A percentile compares a stretch with the other conserved stretches of the same genome.
Evolutionary conservation across 805 yeast species (phyloP).

Genomic region (Candida gorgasii): DNA sequence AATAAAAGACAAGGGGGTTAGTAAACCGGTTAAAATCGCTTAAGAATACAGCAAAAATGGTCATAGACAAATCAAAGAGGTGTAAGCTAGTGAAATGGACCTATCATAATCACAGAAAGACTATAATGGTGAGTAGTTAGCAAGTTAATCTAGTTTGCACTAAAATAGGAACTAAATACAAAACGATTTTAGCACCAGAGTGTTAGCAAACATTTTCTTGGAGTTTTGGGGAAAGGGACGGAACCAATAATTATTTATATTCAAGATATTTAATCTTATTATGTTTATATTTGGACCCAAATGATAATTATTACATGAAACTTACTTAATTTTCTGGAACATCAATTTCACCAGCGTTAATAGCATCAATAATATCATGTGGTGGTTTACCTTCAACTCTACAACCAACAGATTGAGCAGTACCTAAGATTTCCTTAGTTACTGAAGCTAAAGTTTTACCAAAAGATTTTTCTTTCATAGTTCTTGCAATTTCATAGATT

Average conservation of each 20-base stretch:
- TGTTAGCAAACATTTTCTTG: conserved; percentile 73
- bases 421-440: conserved; percentile 98
- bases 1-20: too few species aligned
- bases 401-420: conserved; percentile 99
- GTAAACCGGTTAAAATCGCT: background rate
- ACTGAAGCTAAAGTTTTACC: conserved; percentile 97
- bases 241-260: conserved; percentile 8
- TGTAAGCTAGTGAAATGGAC: conserved; percentile 71
- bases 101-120: conserved; percentile 46
- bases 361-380: conserved; percentile 97
- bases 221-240: background rate
- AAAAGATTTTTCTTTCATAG: conserved; percentile 95
- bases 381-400: conserved; percentile 99
- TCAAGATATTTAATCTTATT: conserved; percentile 9
- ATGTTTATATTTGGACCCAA: conserved; percentile 6
- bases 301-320: conserved; percentile 26
- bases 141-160: conserved; percentile 76
- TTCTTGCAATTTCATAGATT: conserved; percentile 95
- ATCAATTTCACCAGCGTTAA: conserved; percentile 97
- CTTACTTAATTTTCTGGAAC: conserved; percentile 69
- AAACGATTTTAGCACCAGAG: conserved; percentile 76
- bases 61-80: conserved; percentile 11
- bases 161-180: conserved; percentile 83
- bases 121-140: conserved; percentile 73
- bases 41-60: background rate